Evolutionary conservation across 139 green algal genomes (phyloP).

Genomic region (Chlorella vulgaris): DNA sequence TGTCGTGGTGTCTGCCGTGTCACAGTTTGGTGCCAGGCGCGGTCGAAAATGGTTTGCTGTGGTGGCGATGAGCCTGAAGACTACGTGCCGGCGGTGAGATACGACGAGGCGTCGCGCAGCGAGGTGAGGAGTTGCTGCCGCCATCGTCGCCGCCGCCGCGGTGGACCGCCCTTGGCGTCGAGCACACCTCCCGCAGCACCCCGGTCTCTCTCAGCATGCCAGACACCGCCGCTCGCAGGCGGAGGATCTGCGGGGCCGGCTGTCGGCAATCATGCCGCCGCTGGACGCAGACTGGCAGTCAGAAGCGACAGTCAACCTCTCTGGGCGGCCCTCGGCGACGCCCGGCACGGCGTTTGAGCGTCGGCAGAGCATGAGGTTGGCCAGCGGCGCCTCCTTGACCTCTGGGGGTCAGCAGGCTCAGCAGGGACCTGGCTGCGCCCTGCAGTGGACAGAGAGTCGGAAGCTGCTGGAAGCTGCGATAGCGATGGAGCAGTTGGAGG

Average conservation of each 20-base stretch:
- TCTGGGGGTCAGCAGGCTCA: neutral
- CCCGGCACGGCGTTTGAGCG: slow-evolving; percentile 5
- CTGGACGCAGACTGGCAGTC: neutral
- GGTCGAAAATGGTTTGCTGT: too few relatives aligned
- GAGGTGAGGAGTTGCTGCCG: too few relatives aligned
- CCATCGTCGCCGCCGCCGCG: too few relatives aligned
- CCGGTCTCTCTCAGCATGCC: too few relatives aligned
- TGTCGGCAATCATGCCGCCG: slow-evolving; percentile 16
- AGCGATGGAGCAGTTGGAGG: slow-evolving; percentile 29
- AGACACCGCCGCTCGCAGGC: too few relatives aligned
- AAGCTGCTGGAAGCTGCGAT: slow-evolving; percentile 53
- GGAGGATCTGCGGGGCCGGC: slow-evolving; percentile 10
- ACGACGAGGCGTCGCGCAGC: too few relatives aligned
- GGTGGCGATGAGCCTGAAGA: too few relatives aligned
- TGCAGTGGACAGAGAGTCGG: slow-evolving; percentile 49
- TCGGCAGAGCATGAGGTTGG: slow-evolving; percentile 7
- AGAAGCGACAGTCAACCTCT: slow-evolving; percentile 11
- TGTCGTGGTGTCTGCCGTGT: too few relatives aligned
- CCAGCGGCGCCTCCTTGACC: neutral
- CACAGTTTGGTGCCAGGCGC: too few relatives aligned
- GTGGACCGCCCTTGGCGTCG: too few relatives aligned
- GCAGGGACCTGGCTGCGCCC: neutral
- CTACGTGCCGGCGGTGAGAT: too few relatives aligned
- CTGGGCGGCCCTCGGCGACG: neutral
- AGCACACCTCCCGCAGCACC: too few relatives aligned